Evolutionary conservation across 805 yeast genomes (phyloP), one percentile per base, ranked within the genome.

Genomic region (Yamadazyma olivae): DNA sequence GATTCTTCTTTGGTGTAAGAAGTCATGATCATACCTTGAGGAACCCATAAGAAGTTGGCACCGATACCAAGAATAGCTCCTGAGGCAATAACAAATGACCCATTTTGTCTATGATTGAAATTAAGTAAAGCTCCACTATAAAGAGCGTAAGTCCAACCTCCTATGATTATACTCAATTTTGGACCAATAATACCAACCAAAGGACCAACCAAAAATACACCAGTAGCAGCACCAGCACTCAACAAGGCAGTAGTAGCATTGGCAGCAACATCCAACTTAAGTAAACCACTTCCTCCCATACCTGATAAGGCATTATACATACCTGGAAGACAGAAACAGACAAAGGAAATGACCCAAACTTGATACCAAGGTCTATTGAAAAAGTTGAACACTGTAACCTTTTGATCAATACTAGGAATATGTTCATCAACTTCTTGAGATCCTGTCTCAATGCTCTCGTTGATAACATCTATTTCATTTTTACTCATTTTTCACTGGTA

Each of bases 21-120:
- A 74, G 77, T 69, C 42, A 76, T 68, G 31, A 77, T 68, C 18
- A 73, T 58, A 35, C 79, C 79, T 49, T 75, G 81, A 18, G 79
- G 78, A 17, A 77, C 70, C 82, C 82, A 77, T 35, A 76, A 61
- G 28, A 66, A 53, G 16, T 74, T 62, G 8, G 82, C 82, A 55
- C 77, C 67, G 30, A 74, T 42, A 45, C 82, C 82, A 41, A 77
- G 60, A 48, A 65, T 69, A 15, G 79, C 80, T 26, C 80, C 80
- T 14, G 79, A 66, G 40, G 74, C 74, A 33, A 75, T 68, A 31
- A 72, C 74, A 50, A 73, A 76, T 45, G 75, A 72, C 31, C 61
- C 54, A n/a, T 25, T 25, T 25, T 25, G 8, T 6, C 15, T 7
- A 37, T 59, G 65, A 26, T 36, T 33, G 52, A 59, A 76, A 41